A percentile compares a stretch with the other conserved stretches of the same genome.
phyloP scores from a whole-genome alignment of 2,329 filamentous ascomycete species.

The Diaporthe batatas region DNA sequence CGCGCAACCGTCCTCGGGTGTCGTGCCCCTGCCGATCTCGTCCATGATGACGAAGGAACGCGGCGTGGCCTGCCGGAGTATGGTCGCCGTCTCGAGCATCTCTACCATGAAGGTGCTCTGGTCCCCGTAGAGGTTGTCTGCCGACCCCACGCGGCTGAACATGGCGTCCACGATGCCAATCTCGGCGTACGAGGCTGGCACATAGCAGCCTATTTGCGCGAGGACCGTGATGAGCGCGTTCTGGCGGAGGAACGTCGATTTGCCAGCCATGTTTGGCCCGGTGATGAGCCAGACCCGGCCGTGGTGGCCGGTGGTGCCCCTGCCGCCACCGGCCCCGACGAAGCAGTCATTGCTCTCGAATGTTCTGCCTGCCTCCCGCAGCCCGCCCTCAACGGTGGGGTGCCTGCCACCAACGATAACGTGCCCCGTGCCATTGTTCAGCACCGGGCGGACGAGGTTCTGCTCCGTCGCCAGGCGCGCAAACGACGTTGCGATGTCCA shows the following conservation, averaged over 20 bases:
- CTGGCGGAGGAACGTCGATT: constrained; percentile 95
- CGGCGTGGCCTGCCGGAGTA: constrained; percentile 85
- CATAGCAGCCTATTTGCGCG: constrained; percentile 92
- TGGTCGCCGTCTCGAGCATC: constrained; percentile 96
- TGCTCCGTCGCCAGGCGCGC: constrained; percentile 83
- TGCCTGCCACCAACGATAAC: constrained; percentile 89
- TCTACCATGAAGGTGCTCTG: constrained; percentile 99
- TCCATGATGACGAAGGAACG: constrained; percentile 98
- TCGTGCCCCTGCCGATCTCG: constrained; percentile 94
- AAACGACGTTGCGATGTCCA: constrained; percentile 91
- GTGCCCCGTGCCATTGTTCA: constrained; percentile 76
- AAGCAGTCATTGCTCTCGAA: constrained; percentile 91
- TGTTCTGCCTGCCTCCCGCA: constrained; percentile 81
- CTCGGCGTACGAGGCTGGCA: constrained; percentile 87
- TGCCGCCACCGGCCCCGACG: constrained; percentile 74
- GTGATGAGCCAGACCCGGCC: constrained; percentile 77
- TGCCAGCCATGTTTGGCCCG: constrained; percentile 98
- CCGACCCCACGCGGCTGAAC: constrained; percentile 92
- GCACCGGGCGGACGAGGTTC: constrained; percentile 77
- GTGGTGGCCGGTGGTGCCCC: constrained; percentile 61
- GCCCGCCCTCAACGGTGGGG: constrained; percentile 88
- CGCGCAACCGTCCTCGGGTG: constrained; percentile 90
- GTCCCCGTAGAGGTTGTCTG: constrained; percentile 93
- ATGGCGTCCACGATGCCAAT: constrained; percentile 96
- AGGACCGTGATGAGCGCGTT: constrained; percentile 95